phyloP scores from a whole-genome alignment of 768 basidiomycete species.

The Tulasnella sp. region DNA sequence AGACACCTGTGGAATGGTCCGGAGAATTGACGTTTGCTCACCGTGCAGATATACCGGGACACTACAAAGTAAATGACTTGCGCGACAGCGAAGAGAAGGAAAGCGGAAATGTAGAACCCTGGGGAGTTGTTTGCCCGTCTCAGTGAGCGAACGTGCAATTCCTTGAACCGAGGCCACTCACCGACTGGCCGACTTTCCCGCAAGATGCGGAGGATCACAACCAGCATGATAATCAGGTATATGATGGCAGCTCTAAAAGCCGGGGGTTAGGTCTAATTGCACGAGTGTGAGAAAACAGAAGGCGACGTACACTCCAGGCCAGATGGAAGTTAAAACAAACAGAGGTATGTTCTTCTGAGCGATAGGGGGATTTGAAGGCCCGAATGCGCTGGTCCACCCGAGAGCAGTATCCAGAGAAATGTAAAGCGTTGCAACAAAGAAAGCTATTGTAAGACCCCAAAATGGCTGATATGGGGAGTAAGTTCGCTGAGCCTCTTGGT shows the following conservation, averaged over 20 bases:
- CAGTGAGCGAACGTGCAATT: not conserved
- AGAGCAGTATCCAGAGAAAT: conserved; percentile 80
- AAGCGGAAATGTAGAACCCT: conserved; percentile 69
- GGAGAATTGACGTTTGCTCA: conserved; percentile 37
- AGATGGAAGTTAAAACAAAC: conserved; percentile 75
- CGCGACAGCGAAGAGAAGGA: conserved; percentile 69
- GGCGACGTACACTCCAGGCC: conserved; percentile 66
- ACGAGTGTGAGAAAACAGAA: not conserved
- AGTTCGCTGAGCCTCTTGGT: not conserved
- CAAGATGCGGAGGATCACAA: conserved; percentile 71
- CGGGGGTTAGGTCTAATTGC: conserved; percentile 20
- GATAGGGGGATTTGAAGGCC: conserved; percentile 55
- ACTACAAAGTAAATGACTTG: conserved; percentile 85
- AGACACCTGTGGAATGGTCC: not conserved
- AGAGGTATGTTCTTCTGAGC: conserved; percentile 64
- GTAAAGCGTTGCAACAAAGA: conserved; percentile 74
- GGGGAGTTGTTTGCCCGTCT: not conserved
- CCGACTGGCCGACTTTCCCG: conserved; percentile 74
- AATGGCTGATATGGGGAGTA: conserved; percentile 51
- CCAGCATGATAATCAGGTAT: conserved; percentile 73
- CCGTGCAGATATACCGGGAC: conserved; percentile 62
- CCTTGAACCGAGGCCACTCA: conserved; percentile 34
- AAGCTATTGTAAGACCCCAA: conserved; percentile 50
- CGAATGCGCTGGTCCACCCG: conserved; percentile 57
- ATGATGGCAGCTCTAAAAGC: conserved; percentile 54